Evolutionary conservation across 176 grass and related monocot genomes (phyloP).

Genomic region (Guadua angustifolia): DNA sequence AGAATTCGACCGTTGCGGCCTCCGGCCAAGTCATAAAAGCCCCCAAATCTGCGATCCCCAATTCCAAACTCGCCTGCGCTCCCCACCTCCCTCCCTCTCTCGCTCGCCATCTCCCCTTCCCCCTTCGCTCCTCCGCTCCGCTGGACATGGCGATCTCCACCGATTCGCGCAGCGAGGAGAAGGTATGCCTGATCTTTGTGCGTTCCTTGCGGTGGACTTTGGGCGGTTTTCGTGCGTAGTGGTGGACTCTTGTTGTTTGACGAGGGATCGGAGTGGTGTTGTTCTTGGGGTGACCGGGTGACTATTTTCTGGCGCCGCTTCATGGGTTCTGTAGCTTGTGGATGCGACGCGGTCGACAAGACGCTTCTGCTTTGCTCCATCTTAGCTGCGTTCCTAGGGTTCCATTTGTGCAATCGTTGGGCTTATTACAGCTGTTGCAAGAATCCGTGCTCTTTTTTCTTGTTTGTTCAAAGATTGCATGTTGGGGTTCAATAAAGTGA

Average conservation of each 20-base stretch:
- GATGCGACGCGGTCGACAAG: background rate
- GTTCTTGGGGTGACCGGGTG: too few species aligned
- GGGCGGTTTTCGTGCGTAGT: background rate
- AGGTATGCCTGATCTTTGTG: slow-evolving; percentile 39
- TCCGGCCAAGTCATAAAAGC: slow-evolving; percentile 32
- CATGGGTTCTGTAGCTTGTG: background rate
- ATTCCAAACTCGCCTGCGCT: slow-evolving; percentile 27
- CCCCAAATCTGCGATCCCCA: background rate
- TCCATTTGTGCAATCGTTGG: background rate
- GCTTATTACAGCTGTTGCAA: background rate
- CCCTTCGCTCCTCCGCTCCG: background rate
- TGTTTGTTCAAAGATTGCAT: background rate
- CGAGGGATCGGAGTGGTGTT: too few species aligned
- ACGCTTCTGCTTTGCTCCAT: too few species aligned
- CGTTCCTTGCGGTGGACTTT: background rate
- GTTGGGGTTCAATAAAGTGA: background rate
- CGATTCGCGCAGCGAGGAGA: slow-evolving; percentile 62
- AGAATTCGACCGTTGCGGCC: slow-evolving; percentile 69
- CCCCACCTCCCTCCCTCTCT: background rate
- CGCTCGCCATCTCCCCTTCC: background rate
- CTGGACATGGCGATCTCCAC: slow-evolving; percentile 66
- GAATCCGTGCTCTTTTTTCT: background rate
- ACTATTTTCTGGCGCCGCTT: too few species aligned
- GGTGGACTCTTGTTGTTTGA: too few species aligned
- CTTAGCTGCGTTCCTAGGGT: background rate